A percentile compares a stretch with the other conserved stretches of the same genome.
These are phyloP conservation scores for Kondoa malvinella DNA, from an alignment of 768 basidiomycete species.

Conservation along the genomic window DNA sequence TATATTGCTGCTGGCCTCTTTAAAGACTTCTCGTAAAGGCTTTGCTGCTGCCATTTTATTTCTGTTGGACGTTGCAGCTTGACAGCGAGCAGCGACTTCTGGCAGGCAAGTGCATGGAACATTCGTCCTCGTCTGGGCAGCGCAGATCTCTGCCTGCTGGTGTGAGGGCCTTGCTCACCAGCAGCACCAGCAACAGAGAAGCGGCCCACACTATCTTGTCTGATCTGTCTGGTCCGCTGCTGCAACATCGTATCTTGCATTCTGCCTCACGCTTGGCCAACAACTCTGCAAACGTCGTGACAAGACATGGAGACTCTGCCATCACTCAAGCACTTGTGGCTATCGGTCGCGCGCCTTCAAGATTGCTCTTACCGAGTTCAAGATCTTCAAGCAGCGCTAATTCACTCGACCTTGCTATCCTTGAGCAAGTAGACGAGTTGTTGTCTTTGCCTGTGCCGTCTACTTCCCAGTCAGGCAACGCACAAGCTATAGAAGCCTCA, in stretches of 20 bases:
- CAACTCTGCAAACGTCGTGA: neutral
- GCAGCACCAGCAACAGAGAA: neutral
- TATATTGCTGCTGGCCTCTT: neutral
- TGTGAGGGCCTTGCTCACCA: neutral
- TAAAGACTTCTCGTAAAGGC: neutral
- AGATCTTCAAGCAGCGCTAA: neutral
- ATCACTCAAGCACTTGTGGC: neutral
- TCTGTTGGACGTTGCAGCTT: neutral
- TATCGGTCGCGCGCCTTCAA: conserved; percentile 1
- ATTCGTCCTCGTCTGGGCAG: neutral
- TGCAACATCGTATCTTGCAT: conserved; percentile 4
- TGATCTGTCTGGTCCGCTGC: neutral
- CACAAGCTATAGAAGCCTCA: conserved; percentile 3
- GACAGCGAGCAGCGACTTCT: too few relatives aligned
- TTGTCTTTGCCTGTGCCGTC: conserved; percentile 19
- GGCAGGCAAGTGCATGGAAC: too few relatives aligned
- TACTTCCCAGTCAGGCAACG: neutral
- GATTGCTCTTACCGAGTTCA: neutral
- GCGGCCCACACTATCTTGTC: neutral
- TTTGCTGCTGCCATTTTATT: neutral
- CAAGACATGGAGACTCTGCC: neutral
- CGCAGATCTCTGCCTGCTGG: neutral
- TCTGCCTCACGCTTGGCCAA: neutral
- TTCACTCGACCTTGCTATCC: conserved; percentile 12
- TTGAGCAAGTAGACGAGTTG: conserved; percentile 24